Evolutionary conservation across 768 basidiomycete genomes (phyloP).

Genomic region (Crepidotus variabilis): DNA sequence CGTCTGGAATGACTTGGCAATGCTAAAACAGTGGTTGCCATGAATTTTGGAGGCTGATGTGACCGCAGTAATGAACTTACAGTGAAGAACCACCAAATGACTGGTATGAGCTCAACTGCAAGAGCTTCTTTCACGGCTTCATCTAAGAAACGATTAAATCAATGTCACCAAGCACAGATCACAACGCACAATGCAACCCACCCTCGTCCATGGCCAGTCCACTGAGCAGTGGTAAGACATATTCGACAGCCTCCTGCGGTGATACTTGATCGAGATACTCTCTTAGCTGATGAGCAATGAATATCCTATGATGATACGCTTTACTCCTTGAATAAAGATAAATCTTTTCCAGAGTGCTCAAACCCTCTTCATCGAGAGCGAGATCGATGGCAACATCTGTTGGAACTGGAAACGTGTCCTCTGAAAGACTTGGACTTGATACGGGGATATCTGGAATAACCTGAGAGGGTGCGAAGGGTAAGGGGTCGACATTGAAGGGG

Average conservation of each 20-base stretch:
- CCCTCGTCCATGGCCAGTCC: slow-evolving; percentile 85
- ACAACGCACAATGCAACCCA: slow-evolving; percentile 27
- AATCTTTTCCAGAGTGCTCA: slow-evolving; percentile 86
- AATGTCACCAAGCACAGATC: slow-evolving; percentile 5
- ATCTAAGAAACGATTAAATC: slow-evolving; percentile 40
- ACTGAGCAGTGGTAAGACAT: slow-evolving; percentile 87
- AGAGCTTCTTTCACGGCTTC: slow-evolving; percentile 88
- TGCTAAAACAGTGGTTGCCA: slow-evolving; percentile 34
- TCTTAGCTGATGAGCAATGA: slow-evolving; percentile 83
- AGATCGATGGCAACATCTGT: slow-evolving; percentile 24
- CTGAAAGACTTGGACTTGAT: slow-evolving; percentile 17
- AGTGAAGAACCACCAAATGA: slow-evolving; percentile 90
- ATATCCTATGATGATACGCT: slow-evolving; percentile 59
- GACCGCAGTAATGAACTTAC: slow-evolving; percentile 2
- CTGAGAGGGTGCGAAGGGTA: slow-evolving; percentile 18
- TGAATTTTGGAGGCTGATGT: neutral
- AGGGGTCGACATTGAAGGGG: slow-evolving; percentile 25
- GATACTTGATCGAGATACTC: slow-evolving; percentile 71
- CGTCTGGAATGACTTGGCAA: slow-evolving; percentile 62
- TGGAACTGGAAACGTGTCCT: slow-evolving; percentile 31
- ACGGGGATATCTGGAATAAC: slow-evolving; percentile 20
- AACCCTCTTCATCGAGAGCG: slow-evolving; percentile 69
- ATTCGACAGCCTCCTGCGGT: slow-evolving; percentile 87
- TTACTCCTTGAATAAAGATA: slow-evolving; percentile 85
- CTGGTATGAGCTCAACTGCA: slow-evolving; percentile 69